Evolutionary conservation across 129 eudicot genomes (phyloP), one percentile per base, ranked within the genome.

Genomic region (Ambrosia trifida): DNA sequence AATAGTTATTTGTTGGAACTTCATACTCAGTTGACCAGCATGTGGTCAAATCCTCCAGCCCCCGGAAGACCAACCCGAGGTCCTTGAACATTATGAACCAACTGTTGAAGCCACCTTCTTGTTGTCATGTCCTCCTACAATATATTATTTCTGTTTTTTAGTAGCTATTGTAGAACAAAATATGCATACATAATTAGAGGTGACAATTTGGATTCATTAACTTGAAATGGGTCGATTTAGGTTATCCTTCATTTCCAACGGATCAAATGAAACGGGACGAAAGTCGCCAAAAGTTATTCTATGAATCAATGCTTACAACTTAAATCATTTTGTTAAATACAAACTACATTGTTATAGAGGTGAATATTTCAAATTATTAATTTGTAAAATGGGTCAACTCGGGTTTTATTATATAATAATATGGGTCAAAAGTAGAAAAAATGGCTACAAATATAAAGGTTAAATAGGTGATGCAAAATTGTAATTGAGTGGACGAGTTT

Each of bases 31-130:
- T 76, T 87, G 54, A 82, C 87, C 59, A 89, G 77, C 95, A 89
- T 81, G 68, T 89, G 98, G 43, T 93, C 95, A 35, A 85, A 93
- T 54, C 84, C 90, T 18, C 89, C 83, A 20, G 88, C 96, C 2
- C 88, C 88, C 62, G 82, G 96, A 28, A 87, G 78, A 12, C 86
- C 82, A 47, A 82, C 95, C 58, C 92, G 82, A 9, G 57, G 56
- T 12, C 66, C 68, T 43, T 31, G 45, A 88, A 75, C 33, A 80
- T 73, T 59, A 86, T 47, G 47, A 50, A 68, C 32, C 28, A 68
- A 38, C 61, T 68, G 73, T 8, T 50, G 73, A 50, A 68, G 73
- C 61, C 73, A 68, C 62, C 73, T 36, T 19, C 62, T 50, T 32
- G 73, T 49, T 10, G 73, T 68, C 5, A n/a, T 61, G 18, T 68